Evolutionary conservation across 805 yeast species (phyloP), one percentile per base, ranked within the genome.

Genomic region (Zygosaccharomyces gambellarensis): DNA sequence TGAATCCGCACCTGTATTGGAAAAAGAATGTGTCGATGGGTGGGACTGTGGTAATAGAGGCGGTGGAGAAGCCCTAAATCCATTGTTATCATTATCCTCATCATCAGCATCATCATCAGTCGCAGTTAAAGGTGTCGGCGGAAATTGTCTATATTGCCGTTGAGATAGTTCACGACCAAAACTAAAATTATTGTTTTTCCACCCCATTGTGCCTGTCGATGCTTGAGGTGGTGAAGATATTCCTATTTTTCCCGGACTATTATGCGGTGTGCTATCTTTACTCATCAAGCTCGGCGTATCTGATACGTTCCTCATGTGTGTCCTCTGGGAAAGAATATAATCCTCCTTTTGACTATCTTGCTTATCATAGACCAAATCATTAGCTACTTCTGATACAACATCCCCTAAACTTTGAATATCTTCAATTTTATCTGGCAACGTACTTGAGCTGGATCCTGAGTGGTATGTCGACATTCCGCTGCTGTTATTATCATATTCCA

Each of bases 201-300:
- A 34, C 9, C 38, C 38, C 23, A 34, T 14, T 22, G 30, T 8
- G 9, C 28, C 28, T 8, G 28, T 25, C 40, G 38, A 36, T 29
- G 48, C 40, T n/a, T 31, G n/a, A 8, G 40, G 34, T 8, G 54
- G 52, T 22, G 54, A 48, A 11, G 40, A 31, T 10, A 21, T 41
- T 9, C 38, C 39, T 11, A 22, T 42, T 19, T 56, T 60, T 40
- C 46, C 55, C 12, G 65, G 67, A 40, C 64, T 58, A 36, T 43
- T 46, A 7, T 41, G 39, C 14, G 65, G 65, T 8, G 64, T 59
- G 22, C 41, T 51, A 31, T 64, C 69, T 10, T 46, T 54, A 49
- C 67, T 60, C 21, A 66, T 52, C 36, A 64, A 28, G 47, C 65
- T 62, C 41, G 55, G 59, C 2, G 68, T 60, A 43, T 65, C 69